Conservation (phyloP, 441 rosid genomes). For the Codiaeum variegatum region DNA sequence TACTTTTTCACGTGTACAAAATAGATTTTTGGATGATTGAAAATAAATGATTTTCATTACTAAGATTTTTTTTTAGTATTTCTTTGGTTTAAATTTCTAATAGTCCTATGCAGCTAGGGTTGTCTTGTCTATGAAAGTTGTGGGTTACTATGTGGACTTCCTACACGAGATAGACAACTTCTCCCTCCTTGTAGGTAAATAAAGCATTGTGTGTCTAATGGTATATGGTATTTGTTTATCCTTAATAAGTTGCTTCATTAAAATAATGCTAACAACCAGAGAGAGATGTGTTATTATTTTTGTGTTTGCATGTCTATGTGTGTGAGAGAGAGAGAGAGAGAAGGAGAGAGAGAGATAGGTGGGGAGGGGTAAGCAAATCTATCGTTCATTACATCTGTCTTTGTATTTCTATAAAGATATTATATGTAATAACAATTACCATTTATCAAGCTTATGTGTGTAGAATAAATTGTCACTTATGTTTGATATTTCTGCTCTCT, state of each 20-base stretch:
- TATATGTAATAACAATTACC: background rate
- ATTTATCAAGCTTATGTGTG: background rate
- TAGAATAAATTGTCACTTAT: background rate
- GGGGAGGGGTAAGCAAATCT: background rate
- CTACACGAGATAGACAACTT: constrained; percentile 23
- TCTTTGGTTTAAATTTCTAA: constrained; percentile 21
- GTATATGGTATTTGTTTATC: constrained; percentile 22
- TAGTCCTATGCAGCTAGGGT: constrained; percentile 33
- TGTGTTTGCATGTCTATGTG: background rate
- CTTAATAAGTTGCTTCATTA: constrained; percentile 19
- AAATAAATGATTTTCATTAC: constrained; percentile 10
- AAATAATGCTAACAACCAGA: background rate
- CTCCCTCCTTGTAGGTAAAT: constrained; percentile 26
- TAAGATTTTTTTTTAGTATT: constrained; percentile 13
- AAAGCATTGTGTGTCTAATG: constrained; percentile 21
- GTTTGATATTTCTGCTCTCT: background rate
- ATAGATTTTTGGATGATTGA: background rate
- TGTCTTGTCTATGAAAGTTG: constrained; percentile 26
- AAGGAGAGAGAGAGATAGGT: background rate
- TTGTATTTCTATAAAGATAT: background rate
- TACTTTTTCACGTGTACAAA: background rate
- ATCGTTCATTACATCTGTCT: background rate
- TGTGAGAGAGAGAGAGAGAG: background rate
- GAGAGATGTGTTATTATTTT: background rate
- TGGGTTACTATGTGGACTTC: constrained; percentile 32